Percentiles rank a stretch among this genome's conserved stretches.
phyloP scores from a whole-genome alignment of 495 filamentous ascomycete genomes.

The Annulohypoxylon nitens region DNA sequence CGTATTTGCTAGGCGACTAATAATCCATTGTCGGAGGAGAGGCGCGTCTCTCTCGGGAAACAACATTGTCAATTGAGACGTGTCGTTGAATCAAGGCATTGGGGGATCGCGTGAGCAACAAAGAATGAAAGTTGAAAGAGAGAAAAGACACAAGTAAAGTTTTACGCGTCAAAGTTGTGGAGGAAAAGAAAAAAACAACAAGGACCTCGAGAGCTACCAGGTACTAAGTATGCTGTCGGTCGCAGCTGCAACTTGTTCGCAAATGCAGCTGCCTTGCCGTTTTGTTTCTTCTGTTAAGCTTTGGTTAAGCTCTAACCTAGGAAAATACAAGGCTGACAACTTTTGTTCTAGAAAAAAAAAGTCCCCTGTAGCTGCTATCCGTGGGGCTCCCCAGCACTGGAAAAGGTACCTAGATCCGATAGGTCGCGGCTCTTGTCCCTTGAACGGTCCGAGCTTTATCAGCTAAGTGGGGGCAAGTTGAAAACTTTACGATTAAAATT shows the following conservation, averaged over 20 bases:
- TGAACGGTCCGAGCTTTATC: constrained; percentile 17
- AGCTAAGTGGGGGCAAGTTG: constrained; percentile 7
- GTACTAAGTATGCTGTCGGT: not conserved
- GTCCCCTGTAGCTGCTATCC: not conserved
- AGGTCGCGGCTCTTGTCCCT: not conserved
- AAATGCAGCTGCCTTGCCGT: constrained; percentile 13
- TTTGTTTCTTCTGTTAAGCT: constrained; percentile 21
- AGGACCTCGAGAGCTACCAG: too few species aligned
- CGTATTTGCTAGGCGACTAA: constrained; percentile 92
- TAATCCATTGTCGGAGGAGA: constrained; percentile 88
- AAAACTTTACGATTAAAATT: not conserved
- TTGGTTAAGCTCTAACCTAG: not conserved
- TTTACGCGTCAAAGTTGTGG: constrained; percentile 1
- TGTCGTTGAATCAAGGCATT: constrained; percentile 14
- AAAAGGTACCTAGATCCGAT: constrained; percentile 6
- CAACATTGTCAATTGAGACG: constrained; percentile 68
- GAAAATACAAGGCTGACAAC: constrained; percentile 36
- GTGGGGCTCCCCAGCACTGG: not conserved
- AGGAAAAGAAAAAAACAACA: too few species aligned
- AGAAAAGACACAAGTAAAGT: constrained; percentile 7
- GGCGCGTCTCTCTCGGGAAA: constrained; percentile 81
- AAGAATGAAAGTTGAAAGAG: not conserved
- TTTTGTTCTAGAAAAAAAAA: constrained; percentile 43
- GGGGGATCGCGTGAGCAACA: not conserved
- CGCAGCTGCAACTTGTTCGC: constrained; percentile 17